phyloP scores from a whole-genome alignment of 75 land plant genomes.

The Ceratopteris richardii region DNA sequence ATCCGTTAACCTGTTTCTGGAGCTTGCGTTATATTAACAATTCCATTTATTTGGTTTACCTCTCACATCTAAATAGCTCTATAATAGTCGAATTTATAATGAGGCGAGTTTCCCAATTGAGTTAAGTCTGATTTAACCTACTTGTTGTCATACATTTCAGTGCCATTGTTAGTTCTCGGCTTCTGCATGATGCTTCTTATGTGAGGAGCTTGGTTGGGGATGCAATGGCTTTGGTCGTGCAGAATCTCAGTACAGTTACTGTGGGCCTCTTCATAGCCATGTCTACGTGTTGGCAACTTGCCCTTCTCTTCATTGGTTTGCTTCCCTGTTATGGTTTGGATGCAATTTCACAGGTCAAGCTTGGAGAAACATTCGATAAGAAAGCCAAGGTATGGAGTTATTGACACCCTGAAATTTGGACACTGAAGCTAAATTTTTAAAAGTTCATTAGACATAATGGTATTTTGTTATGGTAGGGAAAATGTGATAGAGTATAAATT shows the following conservation, averaged over 20 bases:
- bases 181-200: conserved; percentile 44
- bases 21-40: too few species aligned
- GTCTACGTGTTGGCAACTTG: conserved; percentile 54
- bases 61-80: too few species aligned
- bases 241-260: conserved; percentile 38
- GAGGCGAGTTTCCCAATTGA: too few species aligned
- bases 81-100: too few species aligned
- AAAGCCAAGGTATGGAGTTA: conserved; percentile 49
- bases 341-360: conserved; percentile 45
- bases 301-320: conserved; percentile 43
- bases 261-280: conserved; percentile 66
- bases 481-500: too few species aligned
- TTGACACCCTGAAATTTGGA: not conserved
- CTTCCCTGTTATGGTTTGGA: conserved; percentile 43
- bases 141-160: too few species aligned
- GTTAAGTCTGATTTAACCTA: too few species aligned
- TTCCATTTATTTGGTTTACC: too few species aligned
- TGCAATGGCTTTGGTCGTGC: conserved; percentile 32
- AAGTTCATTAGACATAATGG: too few species aligned
- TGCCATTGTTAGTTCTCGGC: conserved; percentile 42
- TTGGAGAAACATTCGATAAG: conserved; percentile 46
- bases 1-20: too few species aligned
- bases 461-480: too few species aligned
- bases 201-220: conserved; percentile 49
- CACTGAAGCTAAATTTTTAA: too few species aligned